Conservation (phyloP, 805 yeast genomes). For the Metschnikowia bowlesiae region DNA sequence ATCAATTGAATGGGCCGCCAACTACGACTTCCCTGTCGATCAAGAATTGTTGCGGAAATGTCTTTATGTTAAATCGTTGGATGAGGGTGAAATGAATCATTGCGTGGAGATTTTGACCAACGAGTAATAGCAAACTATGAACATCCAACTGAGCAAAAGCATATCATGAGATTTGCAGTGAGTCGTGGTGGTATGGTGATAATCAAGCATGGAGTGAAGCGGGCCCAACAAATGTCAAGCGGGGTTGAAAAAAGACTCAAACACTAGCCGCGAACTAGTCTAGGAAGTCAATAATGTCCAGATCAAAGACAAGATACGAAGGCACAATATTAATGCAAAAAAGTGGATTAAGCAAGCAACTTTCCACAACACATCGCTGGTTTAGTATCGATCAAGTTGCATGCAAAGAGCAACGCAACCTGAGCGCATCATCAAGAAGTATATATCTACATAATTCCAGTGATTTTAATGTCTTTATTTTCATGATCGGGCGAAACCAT, state of each 20-base stretch:
- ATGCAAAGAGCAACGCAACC: background rate
- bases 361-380: background rate
- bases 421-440: background rate
- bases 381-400: background rate
- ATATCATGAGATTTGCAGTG: no score
- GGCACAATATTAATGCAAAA: background rate
- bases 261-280: no score
- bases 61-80: slow-evolving; percentile 68
- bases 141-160: no score
- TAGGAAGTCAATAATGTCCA: no score
- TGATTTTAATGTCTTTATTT: background rate
- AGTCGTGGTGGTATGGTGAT: no score
- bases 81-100: slow-evolving; percentile 64
- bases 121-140: background rate
- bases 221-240: no score
- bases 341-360: background rate
- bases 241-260: no score
- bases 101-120: slow-evolving; percentile 16
- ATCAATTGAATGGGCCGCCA: slow-evolving; percentile 78
- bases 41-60: slow-evolving; percentile 76
- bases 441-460: background rate
- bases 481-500: background rate
- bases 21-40: slow-evolving; percentile 53
- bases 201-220: no score
- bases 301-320: background rate